Evolutionary conservation across 352 stramenopile species (phyloP), one percentile per base, ranked within the genome.

Genomic region (Phytophthora chlamydospora): DNA sequence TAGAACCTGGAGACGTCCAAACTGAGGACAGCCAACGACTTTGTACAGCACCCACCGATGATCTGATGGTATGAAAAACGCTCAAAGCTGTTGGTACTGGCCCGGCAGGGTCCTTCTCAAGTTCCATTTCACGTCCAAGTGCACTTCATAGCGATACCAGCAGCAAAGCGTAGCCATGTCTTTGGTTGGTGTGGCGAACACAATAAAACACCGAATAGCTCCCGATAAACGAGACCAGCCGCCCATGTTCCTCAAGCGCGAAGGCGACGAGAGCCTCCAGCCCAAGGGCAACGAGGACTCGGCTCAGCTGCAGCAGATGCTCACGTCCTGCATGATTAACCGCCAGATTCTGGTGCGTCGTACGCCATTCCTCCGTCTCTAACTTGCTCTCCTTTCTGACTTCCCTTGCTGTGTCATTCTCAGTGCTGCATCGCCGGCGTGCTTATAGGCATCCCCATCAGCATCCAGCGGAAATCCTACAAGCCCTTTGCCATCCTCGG

Each of bases 301-400:
- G 48, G 45, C 42, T 11, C 80, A 92, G 68, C 66, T 92, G 38
- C 68, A 89, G 66, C 86, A 92, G 64, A 92, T 92, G 83, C 83
- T 92, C 56, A 89, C 83, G 34, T 92, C 83, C 21, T 92, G 83
- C 57, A 90, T 92, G 83, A 88, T 92, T 67, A 92, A 92, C 58
- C 79, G 83, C 6, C 83, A 92, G 73, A 84, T 92, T 29, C 59
- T 92, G 71, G 83, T 92, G 46, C 58, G n/a, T 24, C 3, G 3
- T 3, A 24, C 3, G 21, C 21, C 21, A 24, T 3, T 24, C 21
- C 21, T 24, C 21, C 21, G 1, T 24, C 21, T 24, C 21, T 24
- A 24, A 24, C 21, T 24, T 24, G 21, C 21, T 24, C 21, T 24
- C 21, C 21, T 24, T 6, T 29, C 24, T 29, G 24, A 29, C 24